Base-by-base conservation (phyloP, 2,329 filamentous ascomycete species). In the Ramularia endophylla region DNA sequence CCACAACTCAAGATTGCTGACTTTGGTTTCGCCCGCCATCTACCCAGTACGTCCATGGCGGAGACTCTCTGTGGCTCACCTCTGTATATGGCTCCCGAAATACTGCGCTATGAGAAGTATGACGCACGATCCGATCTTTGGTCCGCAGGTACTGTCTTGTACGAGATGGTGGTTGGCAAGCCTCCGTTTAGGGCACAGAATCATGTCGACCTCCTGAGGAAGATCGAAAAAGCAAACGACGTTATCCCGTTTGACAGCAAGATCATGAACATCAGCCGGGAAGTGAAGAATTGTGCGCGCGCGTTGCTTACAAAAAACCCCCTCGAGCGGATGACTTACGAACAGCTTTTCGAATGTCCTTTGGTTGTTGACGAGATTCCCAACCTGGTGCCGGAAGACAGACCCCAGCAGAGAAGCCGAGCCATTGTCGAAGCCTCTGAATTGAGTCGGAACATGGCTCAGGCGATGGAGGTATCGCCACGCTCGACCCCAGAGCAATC, bases 1-100 rank as follows among this genome's bases (percentile, higher is more conserved):
- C 92, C 92, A 4, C 94, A 97, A 83, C 78, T 98, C 46, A 98
- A 98, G 69, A 82, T 98, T 55, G 92, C 92, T 43, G 92, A 98
- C 68, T 98, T 98, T 60, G 92, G 92, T n/a, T 98, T 98, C 62
- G 92, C 92, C 41, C 81, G 92, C 41, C 87, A 94, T 41, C 70
- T 98, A 36, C 90, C 92, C 2, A 81, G 86, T 6, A 94, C 90
- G 0, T 90, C 89, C 4, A 75, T 98, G 49, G 92, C 92, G 8
- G 92, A 98, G 63, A 98, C 92, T 0, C 78, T 98, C 0, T 98
- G 92, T 64, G 92, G 92, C 13, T 97, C 92, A 9, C 92, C 92
- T 8, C 72, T 98, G 18, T 98, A 98, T 69, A 98, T 98, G 92
- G 92, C 92, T 0, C 92, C 92, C 3, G 92, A 98, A 68, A 98